Base-by-base conservation (phyloP, 495 filamentous ascomycete genomes). In the Hypomontagnella submonticulosa region DNA sequence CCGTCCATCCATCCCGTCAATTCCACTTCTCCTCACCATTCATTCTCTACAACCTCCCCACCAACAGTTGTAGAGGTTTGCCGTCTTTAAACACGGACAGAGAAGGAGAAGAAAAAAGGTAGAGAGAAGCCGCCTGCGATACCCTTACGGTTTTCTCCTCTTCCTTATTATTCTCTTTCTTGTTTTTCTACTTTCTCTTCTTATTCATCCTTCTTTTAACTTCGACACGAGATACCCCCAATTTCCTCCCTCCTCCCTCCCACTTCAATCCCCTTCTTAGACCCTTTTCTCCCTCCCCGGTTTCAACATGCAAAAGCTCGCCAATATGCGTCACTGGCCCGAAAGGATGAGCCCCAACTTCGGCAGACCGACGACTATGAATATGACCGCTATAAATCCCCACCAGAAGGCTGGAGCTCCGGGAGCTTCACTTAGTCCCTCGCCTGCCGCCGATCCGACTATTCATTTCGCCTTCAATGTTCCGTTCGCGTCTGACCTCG, bases 381-480 rank as follows among this genome's bases (percentile, higher is more conserved):
- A 91, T 69, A 88, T 93, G 85, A 79, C 81, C 54, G 76, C 82
- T 64, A 82, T 89, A 74, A 84, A 85, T 51, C 85, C 85, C 78
- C 79, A 87, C 81, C 77, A 91, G 86, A 84, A 92, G 87, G 73
- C 85, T 84, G 61, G 74, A 60, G 67, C 81, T 60, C 87, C 88
- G 74, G 85, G 83, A 52, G 81, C 86, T 61, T 84, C 88, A 30
- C 84, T 89, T 76, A 84, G 87, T 54, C 84, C 87, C 46, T 84
- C 88, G 33, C 85, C 87, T 34, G 79, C 83, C 46, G 79, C 85
- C 76, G 89, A 93, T 68, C 79, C 88, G 27, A 84, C 86, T 57
- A 89, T 93, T 71, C 78, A 83, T 72, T 84, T 84, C 76, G 91
- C 91, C 68, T 97, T 98, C 86, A 97, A 96, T 73, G 89, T 98